phyloP scores from a whole-genome alignment of 306 rosid species.

The Citrullus mucosospermus region DNA sequence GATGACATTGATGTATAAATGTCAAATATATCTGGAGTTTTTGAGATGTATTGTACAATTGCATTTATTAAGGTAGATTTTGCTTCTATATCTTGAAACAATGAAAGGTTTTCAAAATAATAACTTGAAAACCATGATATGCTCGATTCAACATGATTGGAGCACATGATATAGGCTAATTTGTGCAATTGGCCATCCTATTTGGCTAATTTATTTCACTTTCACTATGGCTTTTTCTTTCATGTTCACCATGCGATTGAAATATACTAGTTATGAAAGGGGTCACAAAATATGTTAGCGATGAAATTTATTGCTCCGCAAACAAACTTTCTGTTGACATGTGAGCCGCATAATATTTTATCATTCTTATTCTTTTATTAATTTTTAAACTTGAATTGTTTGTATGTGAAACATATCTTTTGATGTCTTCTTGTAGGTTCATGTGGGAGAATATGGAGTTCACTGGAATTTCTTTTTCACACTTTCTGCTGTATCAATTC shows the following conservation, averaged over 20 bases:
- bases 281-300: neutral
- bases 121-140: neutral
- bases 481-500: slow-evolving; percentile 71
- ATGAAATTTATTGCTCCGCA: neutral
- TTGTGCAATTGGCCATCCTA: neutral
- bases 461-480: slow-evolving; percentile 99
- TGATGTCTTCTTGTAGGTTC: slow-evolving; percentile 39
- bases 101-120: neutral
- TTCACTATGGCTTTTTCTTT: neutral
- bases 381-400: neutral
- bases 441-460: slow-evolving; percentile 84
- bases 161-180: neutral
- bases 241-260: neutral
- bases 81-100: neutral
- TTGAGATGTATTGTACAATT: neutral
- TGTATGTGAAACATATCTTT: neutral
- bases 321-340: neutral
- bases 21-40: neutral
- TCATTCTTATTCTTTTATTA: neutral
- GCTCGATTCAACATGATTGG: neutral
- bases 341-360: neutral
- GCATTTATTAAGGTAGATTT: neutral
- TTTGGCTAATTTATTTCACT: neutral
- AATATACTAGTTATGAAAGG: neutral
- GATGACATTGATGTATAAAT: neutral